Evolutionary conservation across 2,329 filamentous ascomycete genomes (phyloP).

Genomic region (Elsinoe fawcettii): DNA sequence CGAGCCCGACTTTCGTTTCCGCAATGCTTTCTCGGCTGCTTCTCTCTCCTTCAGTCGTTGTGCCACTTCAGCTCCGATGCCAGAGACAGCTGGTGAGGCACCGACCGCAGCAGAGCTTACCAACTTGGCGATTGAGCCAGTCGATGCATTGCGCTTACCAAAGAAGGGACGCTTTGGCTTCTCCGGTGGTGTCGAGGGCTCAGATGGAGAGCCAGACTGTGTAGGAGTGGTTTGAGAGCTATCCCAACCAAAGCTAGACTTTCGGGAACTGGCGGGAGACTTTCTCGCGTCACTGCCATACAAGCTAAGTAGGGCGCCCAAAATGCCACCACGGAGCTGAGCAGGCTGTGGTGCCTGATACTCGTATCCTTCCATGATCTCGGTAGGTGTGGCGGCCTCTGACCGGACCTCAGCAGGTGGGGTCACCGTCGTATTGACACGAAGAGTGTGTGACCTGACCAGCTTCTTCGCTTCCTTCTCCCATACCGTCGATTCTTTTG

Average conservation of each 20-base stretch:
- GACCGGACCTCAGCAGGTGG: constrained; percentile 32
- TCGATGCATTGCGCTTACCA: constrained; percentile 30
- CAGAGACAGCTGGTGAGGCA: constrained; percentile 34
- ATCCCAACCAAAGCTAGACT: constrained; percentile 16
- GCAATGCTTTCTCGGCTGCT: constrained; percentile 29
- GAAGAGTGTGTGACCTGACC: constrained; percentile 34
- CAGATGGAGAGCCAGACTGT: constrained; percentile 35
- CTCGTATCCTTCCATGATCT: constrained; percentile 45
- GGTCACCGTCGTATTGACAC: constrained; percentile 17
- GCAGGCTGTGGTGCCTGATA: constrained; percentile 60
- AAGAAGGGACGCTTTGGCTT: constrained; percentile 32
- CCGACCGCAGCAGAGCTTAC: constrained; percentile 39
- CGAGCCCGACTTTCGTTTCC: constrained; percentile 22
- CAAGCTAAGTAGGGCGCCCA: constrained; percentile 64
- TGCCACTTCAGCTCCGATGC: constrained; percentile 36
- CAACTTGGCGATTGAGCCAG: constrained; percentile 36
- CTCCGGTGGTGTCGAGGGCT: constrained; percentile 19
- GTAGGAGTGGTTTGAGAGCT: constrained; percentile 28
- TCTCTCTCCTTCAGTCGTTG: constrained; percentile 34
- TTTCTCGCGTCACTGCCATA: constrained; percentile 41
- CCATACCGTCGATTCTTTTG: constrained; percentile 16
- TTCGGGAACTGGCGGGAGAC: constrained; percentile 12
- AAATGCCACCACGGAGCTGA: constrained; percentile 64
- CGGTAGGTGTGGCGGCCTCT: constrained; percentile 42
- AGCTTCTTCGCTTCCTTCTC: constrained; percentile 39